Conservation (phyloP, 768 basidiomycete species). For the Podaxis rugospora region DNA sequence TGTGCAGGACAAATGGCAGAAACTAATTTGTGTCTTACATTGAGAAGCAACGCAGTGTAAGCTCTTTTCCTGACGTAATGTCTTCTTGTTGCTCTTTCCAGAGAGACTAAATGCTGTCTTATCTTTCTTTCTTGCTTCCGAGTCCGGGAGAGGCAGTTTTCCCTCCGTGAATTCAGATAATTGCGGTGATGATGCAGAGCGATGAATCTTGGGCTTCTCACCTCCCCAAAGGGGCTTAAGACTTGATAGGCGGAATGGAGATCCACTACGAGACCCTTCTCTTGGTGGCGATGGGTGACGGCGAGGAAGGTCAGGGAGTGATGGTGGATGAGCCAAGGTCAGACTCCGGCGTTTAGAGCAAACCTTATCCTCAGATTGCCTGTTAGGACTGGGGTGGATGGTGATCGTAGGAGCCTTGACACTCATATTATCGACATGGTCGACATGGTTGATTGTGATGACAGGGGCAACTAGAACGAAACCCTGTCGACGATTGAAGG, state of each 20-base stretch:
- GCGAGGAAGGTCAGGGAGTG: conserved; percentile 9
- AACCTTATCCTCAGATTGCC: not conserved
- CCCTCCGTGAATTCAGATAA: conserved; percentile 14
- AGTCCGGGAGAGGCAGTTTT: conserved; percentile 1
- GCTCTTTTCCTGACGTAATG: not conserved
- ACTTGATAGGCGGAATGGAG: conserved; percentile 20
- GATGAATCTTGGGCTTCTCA: conserved; percentile 21
- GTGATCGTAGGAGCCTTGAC: conserved; percentile 5
- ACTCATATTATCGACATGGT: conserved; percentile 4
- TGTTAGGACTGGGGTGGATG: not conserved
- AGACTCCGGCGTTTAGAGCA: not conserved
- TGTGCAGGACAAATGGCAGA: not conserved
- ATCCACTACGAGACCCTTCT: conserved; percentile 11
- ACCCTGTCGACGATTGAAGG: not conserved
- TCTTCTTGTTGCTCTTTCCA: not conserved
- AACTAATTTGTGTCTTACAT: not conserved
- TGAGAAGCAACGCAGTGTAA: not conserved
- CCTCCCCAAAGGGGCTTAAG: conserved; percentile 23
- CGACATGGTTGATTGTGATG: conserved; percentile 11
- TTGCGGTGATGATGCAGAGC: conserved; percentile 24
- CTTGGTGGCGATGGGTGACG: not conserved
- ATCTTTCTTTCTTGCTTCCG: not conserved
- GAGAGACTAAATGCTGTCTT: not conserved
- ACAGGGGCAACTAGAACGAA: conserved; percentile 5
- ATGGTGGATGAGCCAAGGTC: conserved; percentile 7